Percentiles rank a stretch among this genome's conserved stretches.
Conservation (phyloP, 768 basidiomycete species). For the Tephrocybe sp. region DNA sequence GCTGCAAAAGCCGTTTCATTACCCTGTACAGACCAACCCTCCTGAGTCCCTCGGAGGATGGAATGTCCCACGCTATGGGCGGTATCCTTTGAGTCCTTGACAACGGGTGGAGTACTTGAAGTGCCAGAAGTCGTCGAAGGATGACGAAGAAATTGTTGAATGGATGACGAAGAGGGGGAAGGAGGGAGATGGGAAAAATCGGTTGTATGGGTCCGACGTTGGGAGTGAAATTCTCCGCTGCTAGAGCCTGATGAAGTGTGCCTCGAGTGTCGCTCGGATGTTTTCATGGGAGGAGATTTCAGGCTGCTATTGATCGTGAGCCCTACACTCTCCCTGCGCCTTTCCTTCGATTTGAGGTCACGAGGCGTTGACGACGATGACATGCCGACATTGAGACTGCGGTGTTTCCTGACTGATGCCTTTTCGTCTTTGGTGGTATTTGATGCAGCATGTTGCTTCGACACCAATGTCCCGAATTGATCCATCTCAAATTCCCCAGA, state of each 20-base stretch:
- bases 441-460: slow-evolving; percentile 45
- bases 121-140: slow-evolving; percentile 40
- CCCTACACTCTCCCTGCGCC: slow-evolving; percentile 51
- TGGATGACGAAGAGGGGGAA: slow-evolving; percentile 87
- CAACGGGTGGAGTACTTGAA: slow-evolving; percentile 36
- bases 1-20: slow-evolving; percentile 90
- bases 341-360: slow-evolving; percentile 51
- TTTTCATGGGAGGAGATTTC: slow-evolving; percentile 33
- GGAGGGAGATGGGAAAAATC: slow-evolving; percentile 91
- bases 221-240: slow-evolving; percentile 43
- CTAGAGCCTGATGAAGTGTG: slow-evolving; percentile 69
- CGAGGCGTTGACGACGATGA: slow-evolving; percentile 32
- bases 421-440: slow-evolving; percentile 48
- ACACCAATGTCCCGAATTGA: slow-evolving; percentile 57
- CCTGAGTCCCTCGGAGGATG: slow-evolving; percentile 80
- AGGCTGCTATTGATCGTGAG: slow-evolving; percentile 38
- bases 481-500: slow-evolving; percentile 85
- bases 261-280: slow-evolving; percentile 50
- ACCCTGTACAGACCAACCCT: slow-evolving; percentile 85
- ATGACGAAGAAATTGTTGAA: slow-evolving; percentile 76
- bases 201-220: slow-evolving; percentile 63
- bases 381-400: slow-evolving; percentile 62
- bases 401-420: slow-evolving; percentile 57
- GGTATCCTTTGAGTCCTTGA: slow-evolving; percentile 43
- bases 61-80: slow-evolving; percentile 76